A percentile compares a stretch with the other conserved stretches of the same genome.
Evolutionary conservation across 148 eudicot genomes (phyloP).

Genomic region (Simmondsia chinensis): DNA sequence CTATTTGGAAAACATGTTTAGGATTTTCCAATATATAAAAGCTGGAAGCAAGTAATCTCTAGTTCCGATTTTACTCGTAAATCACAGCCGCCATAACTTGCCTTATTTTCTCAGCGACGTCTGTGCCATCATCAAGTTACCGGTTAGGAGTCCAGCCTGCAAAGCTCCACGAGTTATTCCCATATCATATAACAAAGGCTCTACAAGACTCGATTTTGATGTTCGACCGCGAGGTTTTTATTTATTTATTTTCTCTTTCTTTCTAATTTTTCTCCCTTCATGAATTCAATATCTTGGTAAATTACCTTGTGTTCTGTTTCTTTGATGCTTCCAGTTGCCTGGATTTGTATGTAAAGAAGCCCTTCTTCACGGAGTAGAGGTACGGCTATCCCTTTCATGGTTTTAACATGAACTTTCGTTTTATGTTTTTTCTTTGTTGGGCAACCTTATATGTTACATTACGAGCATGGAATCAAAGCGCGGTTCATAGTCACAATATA

Average conservation of each 20-base stretch:
- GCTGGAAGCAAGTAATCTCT: too few relatives aligned
- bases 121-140: slow-evolving; percentile 79
- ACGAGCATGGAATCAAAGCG: too few relatives aligned
- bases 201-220: slow-evolving; percentile 65
- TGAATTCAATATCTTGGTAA: too few relatives aligned
- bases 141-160: slow-evolving; percentile 85
- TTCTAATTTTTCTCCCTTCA: slow-evolving; percentile 1
- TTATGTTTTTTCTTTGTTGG: too few relatives aligned
- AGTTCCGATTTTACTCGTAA: too few relatives aligned
- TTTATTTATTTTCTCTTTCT: not conserved
- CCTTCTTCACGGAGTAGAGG: slow-evolving; percentile 98
- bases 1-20: too few relatives aligned
- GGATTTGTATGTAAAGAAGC: slow-evolving; percentile 67
- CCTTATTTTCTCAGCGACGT: slow-evolving; percentile 32
- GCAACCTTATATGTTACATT: too few relatives aligned
- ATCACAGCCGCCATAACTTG: not conserved
- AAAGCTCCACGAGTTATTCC: slow-evolving; percentile 73
- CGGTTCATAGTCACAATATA: too few relatives aligned
- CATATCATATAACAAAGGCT: slow-evolving; percentile 62
- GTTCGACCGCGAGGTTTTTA: slow-evolving; percentile 73
- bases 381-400: slow-evolving; percentile 11
- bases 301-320: too few relatives aligned
- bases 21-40: too few relatives aligned
- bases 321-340: slow-evolving; percentile 48
- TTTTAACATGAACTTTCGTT: not conserved